phyloP scores from a whole-genome alignment of 2,329 filamentous ascomycete genomes.

The Apiospora rasikravindrae region DNA sequence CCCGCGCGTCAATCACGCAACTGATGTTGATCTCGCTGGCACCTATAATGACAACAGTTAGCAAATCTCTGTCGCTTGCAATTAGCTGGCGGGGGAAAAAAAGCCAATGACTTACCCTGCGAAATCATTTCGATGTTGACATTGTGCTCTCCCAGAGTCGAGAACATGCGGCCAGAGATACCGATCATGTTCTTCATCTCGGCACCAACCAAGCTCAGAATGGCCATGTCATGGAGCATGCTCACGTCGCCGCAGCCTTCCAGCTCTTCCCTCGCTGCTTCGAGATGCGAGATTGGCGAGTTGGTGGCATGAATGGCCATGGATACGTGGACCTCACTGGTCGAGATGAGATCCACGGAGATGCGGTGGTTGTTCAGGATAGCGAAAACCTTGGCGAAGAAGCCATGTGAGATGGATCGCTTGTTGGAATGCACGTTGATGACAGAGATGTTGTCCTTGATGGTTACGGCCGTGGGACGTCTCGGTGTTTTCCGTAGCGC shows the following conservation, averaged over 20 bases:
- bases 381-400: slow-evolving; percentile 91
- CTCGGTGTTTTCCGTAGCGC: slow-evolving; percentile 66
- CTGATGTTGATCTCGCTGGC: slow-evolving; percentile 99
- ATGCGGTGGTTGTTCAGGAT: slow-evolving; percentile 87
- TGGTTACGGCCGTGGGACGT: slow-evolving; percentile 87
- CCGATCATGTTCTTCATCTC: slow-evolving; percentile 99
- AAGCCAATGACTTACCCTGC: slow-evolving; percentile 68
- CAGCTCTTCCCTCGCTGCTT: slow-evolving; percentile 73
- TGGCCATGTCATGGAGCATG: slow-evolving; percentile 90
- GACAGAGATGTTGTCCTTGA: slow-evolving; percentile 95
- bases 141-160: slow-evolving; percentile 87
- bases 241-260: slow-evolving; percentile 87
- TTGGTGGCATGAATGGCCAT: slow-evolving; percentile 91
- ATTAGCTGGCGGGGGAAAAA: not conserved
- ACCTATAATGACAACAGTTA: slow-evolving; percentile 55
- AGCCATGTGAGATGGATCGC: slow-evolving; percentile 92
- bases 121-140: slow-evolving; percentile 99
- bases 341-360: slow-evolving; percentile 95
- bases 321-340: slow-evolving; percentile 94
- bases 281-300: slow-evolving; percentile 64
- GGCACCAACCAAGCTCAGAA: slow-evolving; percentile 89
- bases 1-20: slow-evolving; percentile 90
- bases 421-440: slow-evolving; percentile 99
- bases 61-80: not conserved
- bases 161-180: slow-evolving; percentile 93